A percentile compares a stretch with the other conserved stretches of the same genome.
These are phyloP conservation scores for Didymella pomorum DNA, from an alignment of 2,329 filamentous ascomycete species.

Conservation along the genomic window DNA sequence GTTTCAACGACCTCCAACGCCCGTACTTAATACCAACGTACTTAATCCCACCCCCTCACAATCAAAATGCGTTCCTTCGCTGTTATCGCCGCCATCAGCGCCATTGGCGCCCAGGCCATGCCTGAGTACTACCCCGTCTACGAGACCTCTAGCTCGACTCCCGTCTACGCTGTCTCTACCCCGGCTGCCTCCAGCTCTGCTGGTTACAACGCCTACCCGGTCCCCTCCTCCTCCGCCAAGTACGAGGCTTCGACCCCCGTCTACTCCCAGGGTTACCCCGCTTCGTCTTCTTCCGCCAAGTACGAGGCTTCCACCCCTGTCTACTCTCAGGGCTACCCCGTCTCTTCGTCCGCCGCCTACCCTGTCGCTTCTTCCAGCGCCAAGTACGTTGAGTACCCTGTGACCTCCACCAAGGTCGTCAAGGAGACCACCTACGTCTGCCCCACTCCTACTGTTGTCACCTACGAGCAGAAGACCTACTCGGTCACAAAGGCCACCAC, in stretches of 20 bases:
- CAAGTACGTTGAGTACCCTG: constrained; percentile 17
- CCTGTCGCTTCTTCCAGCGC: constrained; percentile 15
- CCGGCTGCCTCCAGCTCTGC: constrained; percentile 2
- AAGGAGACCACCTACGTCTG: constrained; percentile 26
- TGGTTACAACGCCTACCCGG: background rate
- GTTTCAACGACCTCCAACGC: constrained; percentile 46
- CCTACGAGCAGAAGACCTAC: constrained; percentile 31
- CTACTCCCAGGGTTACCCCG: constrained; percentile 15
- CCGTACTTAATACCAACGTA: constrained; percentile 46
- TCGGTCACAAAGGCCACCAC: constrained; percentile 16
- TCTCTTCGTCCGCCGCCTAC: constrained; percentile 15
- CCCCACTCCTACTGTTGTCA: constrained; percentile 28
- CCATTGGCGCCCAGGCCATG: constrained; percentile 3
- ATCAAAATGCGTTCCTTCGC: constrained; percentile 53
- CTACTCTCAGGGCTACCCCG: constrained; percentile 19
- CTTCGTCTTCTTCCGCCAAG: background rate
- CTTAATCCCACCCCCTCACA: constrained; percentile 45
- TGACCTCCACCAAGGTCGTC: constrained; percentile 20
- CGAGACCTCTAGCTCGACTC: constrained; percentile 17
- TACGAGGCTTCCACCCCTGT: constrained; percentile 9
- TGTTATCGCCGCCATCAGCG: constrained; percentile 31
- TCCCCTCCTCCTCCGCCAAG: background rate
- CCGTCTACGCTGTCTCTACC: constrained; percentile 24
- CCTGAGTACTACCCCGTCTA: constrained; percentile 21
- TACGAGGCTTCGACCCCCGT: constrained; percentile 10